Evolutionary conservation across 805 yeast species (phyloP).

Genomic region (Blastobotrys americana): DNA sequence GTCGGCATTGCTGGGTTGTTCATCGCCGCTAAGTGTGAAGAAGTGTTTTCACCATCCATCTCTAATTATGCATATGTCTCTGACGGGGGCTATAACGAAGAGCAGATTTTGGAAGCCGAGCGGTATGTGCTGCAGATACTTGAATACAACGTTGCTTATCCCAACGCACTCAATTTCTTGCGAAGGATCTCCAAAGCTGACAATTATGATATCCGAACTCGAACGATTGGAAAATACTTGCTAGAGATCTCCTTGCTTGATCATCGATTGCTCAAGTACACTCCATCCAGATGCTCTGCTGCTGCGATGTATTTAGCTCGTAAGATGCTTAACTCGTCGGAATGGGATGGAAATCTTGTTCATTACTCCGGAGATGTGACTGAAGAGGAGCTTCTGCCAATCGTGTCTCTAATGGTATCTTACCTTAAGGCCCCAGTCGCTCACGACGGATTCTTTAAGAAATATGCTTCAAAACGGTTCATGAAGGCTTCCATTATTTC

Average conservation of each 20-base stretch:
- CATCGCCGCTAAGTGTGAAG: constrained; percentile 91
- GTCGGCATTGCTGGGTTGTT: constrained; percentile 80
- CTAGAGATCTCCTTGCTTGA: constrained; percentile 73
- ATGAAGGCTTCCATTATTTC: constrained; percentile 49
- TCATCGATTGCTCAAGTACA: constrained; percentile 60
- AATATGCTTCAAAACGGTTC: constrained; percentile 82
- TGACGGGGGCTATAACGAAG: constrained; percentile 75
- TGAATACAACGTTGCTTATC: constrained; percentile 70
- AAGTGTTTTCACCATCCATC: constrained; percentile 80
- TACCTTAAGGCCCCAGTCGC: constrained; percentile 69
- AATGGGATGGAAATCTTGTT: constrained; percentile 80
- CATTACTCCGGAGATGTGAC: constrained; percentile 90
- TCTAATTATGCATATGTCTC: constrained; percentile 81
- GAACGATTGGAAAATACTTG: constrained; percentile 79
- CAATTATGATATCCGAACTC: constrained; percentile 73
- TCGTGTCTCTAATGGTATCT: constrained; percentile 66
- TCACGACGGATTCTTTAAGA: constrained; percentile 89
- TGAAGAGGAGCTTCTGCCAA: constrained; percentile 62
- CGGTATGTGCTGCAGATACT: constrained; percentile 65
- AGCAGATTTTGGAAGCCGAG: constrained; percentile 78
- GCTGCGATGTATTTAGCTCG: constrained; percentile 82
- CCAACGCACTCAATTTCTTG: constrained; percentile 84
- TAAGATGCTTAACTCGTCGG: constrained; percentile 53
- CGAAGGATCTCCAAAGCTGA: constrained; percentile 87
- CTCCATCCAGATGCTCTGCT: constrained; percentile 78